Evolutionary conservation across 108 stramenopile species (phyloP).

Genomic region (Pseudonitzschia pungens): DNA sequence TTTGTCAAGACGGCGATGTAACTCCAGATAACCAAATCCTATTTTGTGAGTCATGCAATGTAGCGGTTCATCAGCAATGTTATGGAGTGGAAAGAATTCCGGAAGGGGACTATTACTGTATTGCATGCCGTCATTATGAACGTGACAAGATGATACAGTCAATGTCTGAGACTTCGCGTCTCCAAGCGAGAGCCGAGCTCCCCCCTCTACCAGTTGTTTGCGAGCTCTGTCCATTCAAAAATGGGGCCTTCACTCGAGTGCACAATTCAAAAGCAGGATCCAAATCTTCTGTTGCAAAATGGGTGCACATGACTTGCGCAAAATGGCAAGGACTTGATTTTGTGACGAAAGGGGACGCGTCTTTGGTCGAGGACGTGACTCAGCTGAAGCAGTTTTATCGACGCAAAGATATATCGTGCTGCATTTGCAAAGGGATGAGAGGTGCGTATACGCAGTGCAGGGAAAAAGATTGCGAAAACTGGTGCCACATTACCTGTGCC

Average conservation of each 20-base stretch:
- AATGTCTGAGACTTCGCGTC: background rate
- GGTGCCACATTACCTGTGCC: slow-evolving; percentile 82
- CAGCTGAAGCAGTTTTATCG: slow-evolving; percentile 56
- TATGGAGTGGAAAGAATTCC: slow-evolving; percentile 86
- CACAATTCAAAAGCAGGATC: slow-evolving; percentile 22
- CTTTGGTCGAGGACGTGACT: slow-evolving; percentile 68
- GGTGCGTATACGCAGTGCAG: slow-evolving; percentile 74
- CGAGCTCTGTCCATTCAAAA: slow-evolving; percentile 78
- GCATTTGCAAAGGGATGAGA: slow-evolving; percentile 64
- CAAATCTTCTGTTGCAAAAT: slow-evolving; percentile 37
- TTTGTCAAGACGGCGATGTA: slow-evolving; percentile 88
- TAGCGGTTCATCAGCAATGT: slow-evolving; percentile 85
- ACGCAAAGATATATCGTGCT: slow-evolving; percentile 42
- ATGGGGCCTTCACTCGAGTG: slow-evolving; percentile 75
- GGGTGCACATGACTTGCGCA: slow-evolving; percentile 80
- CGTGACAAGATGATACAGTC: slow-evolving; percentile 52
- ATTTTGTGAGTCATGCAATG: slow-evolving; percentile 90
- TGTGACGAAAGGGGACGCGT: slow-evolving; percentile 37
- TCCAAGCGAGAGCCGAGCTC: slow-evolving; percentile 7
- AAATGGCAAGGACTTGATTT: slow-evolving; percentile 87
- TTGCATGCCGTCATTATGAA: slow-evolving; percentile 68
- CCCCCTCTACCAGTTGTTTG: slow-evolving; percentile 61
- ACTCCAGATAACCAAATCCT: slow-evolving; percentile 88
- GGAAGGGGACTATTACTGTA: slow-evolving; percentile 88
- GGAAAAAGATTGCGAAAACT: slow-evolving; percentile 58